These are phyloP conservation scores for Saccharum spontaneum DNA, from an alignment of 176 grass and related monocot genomes.

Conservation along the genomic window DNA sequence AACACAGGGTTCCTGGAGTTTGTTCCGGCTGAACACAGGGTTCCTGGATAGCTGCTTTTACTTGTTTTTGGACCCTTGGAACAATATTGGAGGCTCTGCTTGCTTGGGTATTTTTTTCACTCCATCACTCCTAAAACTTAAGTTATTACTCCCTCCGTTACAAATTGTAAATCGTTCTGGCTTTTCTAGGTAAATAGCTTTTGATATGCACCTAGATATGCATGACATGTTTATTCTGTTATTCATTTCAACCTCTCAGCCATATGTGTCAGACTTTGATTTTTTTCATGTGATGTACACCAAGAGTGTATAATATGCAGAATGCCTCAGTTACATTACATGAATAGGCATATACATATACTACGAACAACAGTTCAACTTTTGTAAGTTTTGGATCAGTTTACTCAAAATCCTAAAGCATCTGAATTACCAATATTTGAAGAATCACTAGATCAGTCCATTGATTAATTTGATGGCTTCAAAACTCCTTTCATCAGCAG, in stretches of 20 bases:
- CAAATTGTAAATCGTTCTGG: neutral
- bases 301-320: neutral
- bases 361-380: neutral
- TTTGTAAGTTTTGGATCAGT: neutral
- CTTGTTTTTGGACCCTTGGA: conserved; percentile 50
- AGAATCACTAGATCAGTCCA: neutral
- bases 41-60: conserved; percentile 52
- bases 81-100: conserved; percentile 64
- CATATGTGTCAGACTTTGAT: neutral
- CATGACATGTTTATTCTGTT: neutral
- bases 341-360: neutral
- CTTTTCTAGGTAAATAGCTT: no score
- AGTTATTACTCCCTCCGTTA: neutral
- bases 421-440: neutral
- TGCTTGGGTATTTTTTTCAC: conserved; percentile 51
- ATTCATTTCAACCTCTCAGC: neutral
- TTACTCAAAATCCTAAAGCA: neutral
- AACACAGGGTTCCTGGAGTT: no score
- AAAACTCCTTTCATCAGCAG: neutral
- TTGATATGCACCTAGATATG: neutral
- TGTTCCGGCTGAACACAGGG: conserved; percentile 62
- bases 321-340: neutral
- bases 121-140: neutral
- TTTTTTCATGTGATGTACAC: neutral
- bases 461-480: neutral